Evolutionary conservation across 2,329 filamentous ascomycete species (phyloP), one percentile per base, ranked within the genome.

Genomic region (Chaetomium globosum): DNA sequence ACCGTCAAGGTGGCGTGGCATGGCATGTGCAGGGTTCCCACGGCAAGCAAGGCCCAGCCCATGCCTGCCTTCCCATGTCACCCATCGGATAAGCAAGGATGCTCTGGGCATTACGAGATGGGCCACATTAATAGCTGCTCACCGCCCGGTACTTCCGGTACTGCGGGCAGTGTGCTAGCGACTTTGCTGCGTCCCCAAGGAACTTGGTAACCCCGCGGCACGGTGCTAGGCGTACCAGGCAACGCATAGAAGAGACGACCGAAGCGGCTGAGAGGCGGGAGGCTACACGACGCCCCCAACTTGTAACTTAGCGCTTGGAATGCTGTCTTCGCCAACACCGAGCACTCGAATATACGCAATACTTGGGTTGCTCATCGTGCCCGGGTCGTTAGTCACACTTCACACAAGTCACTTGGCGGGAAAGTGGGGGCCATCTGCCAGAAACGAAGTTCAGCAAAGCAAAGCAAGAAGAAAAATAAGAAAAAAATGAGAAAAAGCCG

Each of bases 381-480:
- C 46, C 46, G 3, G 46, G n/a, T 12, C 4, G n/a, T 53, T 13
- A 61, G 31, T 26, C 46, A 31, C 57, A 46, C 57, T 9, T 51
- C 43, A 36, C 43, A 36, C 52, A 10, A 49, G 7, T 26, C 26
- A 23, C 46, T 43, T 59, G 48, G 39, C 54, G 51, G 55, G 23
- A 48, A 53, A 43, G 61, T 52, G 46, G 62, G 57, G 62, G 59
- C 36, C 36, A 16, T n/a, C 36, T 30, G 30, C 49, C 54, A 23
- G 54, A 63, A 58, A 21, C 28, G 49, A 60, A 46, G 33, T 39
- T 21, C 5, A 48, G 63, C 19, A 13, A 56, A 56, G 53, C 10
- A 36, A 28, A 28, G 48, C 16, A 80, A 77, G 64, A 5, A n/a
- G 80, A 75, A 3, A 62, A 58, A 36, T 10, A 36, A 36, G 12